Base-by-base conservation (phyloP, 1,284 basidiomycete genomes). In the Tilletia indica region DNA sequence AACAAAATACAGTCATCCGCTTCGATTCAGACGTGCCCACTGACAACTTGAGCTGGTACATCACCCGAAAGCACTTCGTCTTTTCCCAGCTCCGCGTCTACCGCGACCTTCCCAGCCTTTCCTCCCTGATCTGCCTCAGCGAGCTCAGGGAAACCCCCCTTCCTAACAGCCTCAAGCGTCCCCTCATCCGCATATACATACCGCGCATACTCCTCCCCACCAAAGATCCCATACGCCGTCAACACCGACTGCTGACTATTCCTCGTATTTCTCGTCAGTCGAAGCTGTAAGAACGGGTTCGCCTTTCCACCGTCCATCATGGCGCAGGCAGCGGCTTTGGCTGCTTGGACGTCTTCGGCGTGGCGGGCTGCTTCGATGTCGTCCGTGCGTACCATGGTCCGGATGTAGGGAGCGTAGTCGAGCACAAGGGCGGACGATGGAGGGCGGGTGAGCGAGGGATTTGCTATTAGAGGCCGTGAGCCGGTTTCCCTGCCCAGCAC, bases 391-490 rank as follows among this genome's bases (percentile, higher is more conserved):
- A 91, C 89, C 83, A 96, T 91, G 70, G 86, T 78, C 71, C 90
- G 87, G 56, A 94, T 85, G 83, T 88, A 88, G 36, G 93, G 91
- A 74, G 89, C 86, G 81, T 92, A 91, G 68, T 95, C 92, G 78
- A 90, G 83, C 77, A 88, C 86, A 67, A 90, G 84, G 74, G 86
- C 85, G 36, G 83, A 19, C 51, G 51, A 11, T 54, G 51, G 51
- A 3, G 51, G 51, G 21, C 19, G 51, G 19, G 1, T 25, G 19
- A 54, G 80, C 48, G 86, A 85, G 56, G 87, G 86, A 70, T 88
- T 81, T 72, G 87, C 83, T 67, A 84, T 73, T 11, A 83, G 75
- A 11, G 79, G 85, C 83, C 63, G 88, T 45, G 42, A 45, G 42
- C 42, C 42, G 42, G 42, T 9, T 9, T 45, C 42, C 42, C 3